These are phyloP conservation scores for Coffea humblotiana DNA, from an alignment of 305 asterid genomes.

Conservation along the genomic window DNA sequence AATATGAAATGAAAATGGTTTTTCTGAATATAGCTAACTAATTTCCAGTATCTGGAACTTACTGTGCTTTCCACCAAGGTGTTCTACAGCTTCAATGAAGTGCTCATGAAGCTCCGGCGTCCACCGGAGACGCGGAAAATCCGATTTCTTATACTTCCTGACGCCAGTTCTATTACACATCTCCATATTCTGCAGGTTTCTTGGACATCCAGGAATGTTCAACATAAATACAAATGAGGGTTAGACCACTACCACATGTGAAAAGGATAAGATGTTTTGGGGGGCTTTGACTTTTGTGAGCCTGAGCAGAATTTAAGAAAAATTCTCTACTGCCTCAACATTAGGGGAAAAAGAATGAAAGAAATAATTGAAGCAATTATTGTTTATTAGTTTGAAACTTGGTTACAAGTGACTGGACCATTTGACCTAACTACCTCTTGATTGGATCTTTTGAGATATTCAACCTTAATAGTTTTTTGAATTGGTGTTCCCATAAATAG, in stretches of 20 bases:
- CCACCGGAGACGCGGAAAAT: constrained; percentile 62
- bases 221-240: constrained; percentile 15
- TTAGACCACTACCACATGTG: not conserved
- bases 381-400: constrained; percentile 5
- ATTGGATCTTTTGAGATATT: too few relatives aligned
- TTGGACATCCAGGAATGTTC: constrained; percentile 10
- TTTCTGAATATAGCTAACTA: not conserved
- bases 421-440: too few relatives aligned
- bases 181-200: constrained; percentile 25
- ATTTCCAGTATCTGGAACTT: constrained; percentile 24
- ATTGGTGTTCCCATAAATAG: not conserved
- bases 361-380: constrained; percentile 1
- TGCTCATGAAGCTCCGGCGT: constrained; percentile 57
- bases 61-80: constrained; percentile 64
- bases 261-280: constrained; percentile 31
- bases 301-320: constrained; percentile 35
- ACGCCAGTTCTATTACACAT: constrained; percentile 27
- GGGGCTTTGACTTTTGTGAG: constrained; percentile 45
- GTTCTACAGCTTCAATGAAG: constrained; percentile 48
- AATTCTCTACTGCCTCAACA: constrained; percentile 4
- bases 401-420: not conserved
- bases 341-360: constrained; percentile 3
- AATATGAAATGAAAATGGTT: not conserved
- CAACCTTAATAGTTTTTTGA: not conserved
- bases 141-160: constrained; percentile 51